Base-by-base conservation (phyloP, 345 rosid genomes). In the Citrus medica region DNA sequence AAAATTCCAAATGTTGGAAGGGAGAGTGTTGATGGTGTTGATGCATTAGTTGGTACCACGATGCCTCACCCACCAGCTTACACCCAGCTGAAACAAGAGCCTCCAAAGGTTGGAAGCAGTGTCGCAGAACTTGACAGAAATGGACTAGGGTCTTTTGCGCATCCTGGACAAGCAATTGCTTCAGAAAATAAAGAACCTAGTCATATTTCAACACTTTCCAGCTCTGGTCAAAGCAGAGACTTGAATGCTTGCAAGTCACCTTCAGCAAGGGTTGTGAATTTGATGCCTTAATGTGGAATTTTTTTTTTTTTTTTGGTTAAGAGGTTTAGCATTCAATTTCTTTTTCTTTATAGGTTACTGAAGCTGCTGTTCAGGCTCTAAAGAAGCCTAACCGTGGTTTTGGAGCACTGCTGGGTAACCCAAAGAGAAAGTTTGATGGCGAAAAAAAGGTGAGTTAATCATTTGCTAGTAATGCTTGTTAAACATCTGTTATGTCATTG, bases 381-480 rank as follows among this genome's bases (percentile, higher is more conserved):
- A 89, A 87, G 92, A 90, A 88, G 78, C 92, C 90, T 77, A 85
- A 79, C 71, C 77, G 90, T 80, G 87, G 84, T 76, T 83, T 92
- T 38, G 93, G 91, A 73, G 90, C 88, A 17, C 79, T 91, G 80
- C 83, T 86, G 55, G 92, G 93, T 46, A 80, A 77, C 28, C 62
- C 85, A 33, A 91, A 89, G 86, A 90, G 87, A 78, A 89, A 83
- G 71, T 76, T 76, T 74, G 88, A 78, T 70, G 73, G 55, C 27
- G 84, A 79, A n/a, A 88, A 85, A 66, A 89, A 84, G 84, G 97
- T 91, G 48, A 74, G 88, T 67, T 37, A 33, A 65, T 65, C 69
- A 8, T 65, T 5, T 13, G 58, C 35, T 30, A 16, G 7, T 32
- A 12, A 33, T 2, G n/a, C 28, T 17, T 51, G 56, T 13, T 53